These are phyloP conservation scores for Tylopilus felleus DNA, from an alignment of 768 basidiomycete genomes.

Conservation along the genomic window DNA sequence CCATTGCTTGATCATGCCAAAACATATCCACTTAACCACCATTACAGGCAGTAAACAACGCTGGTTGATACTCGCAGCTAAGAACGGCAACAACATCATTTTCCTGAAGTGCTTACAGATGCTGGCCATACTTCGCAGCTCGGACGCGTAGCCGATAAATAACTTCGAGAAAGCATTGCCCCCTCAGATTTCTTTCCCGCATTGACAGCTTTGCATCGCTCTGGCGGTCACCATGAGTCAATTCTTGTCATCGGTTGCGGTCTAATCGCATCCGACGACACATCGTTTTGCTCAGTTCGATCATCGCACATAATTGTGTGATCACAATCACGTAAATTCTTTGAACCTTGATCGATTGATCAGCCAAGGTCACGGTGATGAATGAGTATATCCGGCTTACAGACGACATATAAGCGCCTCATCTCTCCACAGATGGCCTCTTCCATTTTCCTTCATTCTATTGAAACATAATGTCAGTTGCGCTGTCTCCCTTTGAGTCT, in stretches of 20 bases:
- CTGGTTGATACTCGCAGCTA: no score
- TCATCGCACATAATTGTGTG: not conserved
- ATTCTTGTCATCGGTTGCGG: not conserved
- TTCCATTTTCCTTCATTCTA: no score
- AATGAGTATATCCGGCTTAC: not conserved
- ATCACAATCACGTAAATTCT: not conserved
- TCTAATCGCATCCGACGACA: not conserved
- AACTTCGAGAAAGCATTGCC: not conserved
- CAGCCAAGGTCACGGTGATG: not conserved
- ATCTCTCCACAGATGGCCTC: not conserved
- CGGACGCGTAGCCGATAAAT: not conserved
- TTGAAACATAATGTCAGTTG: conserved; percentile 1
- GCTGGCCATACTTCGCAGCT: no score
- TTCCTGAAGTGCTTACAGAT: not conserved
- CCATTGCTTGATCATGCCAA: not conserved
- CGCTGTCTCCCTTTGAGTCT: not conserved
- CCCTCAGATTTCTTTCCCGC: not conserved
- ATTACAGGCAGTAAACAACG: not conserved
- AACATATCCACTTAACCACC: not conserved
- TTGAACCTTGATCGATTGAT: no score
- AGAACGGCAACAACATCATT: not conserved
- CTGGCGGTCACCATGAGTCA: not conserved
- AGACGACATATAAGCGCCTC: not conserved
- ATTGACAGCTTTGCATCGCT: no score
- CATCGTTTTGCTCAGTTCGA: not conserved